Evolutionary conservation across 805 yeast species (phyloP), one percentile per base, ranked within the genome.

Genomic region (Candida cerambycidarum): DNA sequence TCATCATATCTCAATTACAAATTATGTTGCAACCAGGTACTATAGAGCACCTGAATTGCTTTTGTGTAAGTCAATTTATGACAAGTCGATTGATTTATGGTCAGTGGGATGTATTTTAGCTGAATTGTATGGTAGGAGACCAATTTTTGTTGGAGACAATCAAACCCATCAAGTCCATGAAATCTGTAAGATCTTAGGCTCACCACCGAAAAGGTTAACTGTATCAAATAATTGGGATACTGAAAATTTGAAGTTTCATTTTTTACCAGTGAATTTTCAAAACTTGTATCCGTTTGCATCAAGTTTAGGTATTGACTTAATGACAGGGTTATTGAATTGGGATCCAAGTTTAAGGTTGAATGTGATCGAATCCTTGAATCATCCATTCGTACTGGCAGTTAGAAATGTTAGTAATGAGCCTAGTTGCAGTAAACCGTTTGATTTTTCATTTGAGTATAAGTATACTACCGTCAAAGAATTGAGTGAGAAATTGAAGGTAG

Each of bases 21-120:
- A 80, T 52, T 90, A 90, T 57, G 97, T 90, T 17, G 97, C 97
- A 0, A 90, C 97, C 0, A 67, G 97, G 44, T 90, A 97, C 96
- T 90, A 90, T 56, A 71, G 98, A 34, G 97, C 97, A 0, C 98
- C 98, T 0, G 98, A 90, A 56, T 70, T 90, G 37, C 78, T 90
- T 33, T 62, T 89, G 25, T 75, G 85, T 9, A 38, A 25, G 7
- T 74, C 71, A 39, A 55, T 52, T 13, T 88, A 88, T 56, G 75
- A 80, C 3, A 84, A 84, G 42, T 61, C 75, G 17, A 84, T 90
- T 36, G 98, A 90, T 60, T 71, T 90, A 70, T 90, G 98, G 98
- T 89, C 97, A 0, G 79, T 83, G 8, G 98, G 97, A 1, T 90
- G 97, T 57, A 89, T 90, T 8, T 63, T 89, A 46, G 95, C 83